A percentile compares a stretch with the other conserved stretches of the same genome.
Conservation (phyloP, 75 land plant species). For the Selaginella tamariscina region DNA sequence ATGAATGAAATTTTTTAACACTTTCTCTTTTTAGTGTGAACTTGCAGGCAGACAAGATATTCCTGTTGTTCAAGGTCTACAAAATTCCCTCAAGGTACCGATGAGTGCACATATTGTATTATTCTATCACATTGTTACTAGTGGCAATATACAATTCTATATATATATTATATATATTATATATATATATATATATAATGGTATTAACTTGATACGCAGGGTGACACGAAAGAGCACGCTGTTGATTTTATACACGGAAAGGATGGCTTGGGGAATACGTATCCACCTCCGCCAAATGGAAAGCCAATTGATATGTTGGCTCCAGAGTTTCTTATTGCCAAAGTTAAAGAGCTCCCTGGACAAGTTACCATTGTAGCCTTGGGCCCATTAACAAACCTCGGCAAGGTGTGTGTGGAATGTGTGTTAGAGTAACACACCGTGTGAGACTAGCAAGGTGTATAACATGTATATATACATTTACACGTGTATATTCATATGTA, state of each 20-base stretch:
- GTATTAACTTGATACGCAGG: no score
- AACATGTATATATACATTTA: no score
- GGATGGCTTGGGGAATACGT: constrained; percentile 88
- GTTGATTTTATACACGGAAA: constrained; percentile 91
- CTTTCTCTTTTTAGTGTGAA: constrained; percentile 45
- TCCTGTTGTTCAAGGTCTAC: constrained; percentile 83
- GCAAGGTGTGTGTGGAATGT: constrained; percentile 85
- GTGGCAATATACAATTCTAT: no score
- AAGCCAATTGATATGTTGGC: constrained; percentile 56
- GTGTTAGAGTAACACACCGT: no score
- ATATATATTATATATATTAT: no score
- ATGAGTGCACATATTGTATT: no score
- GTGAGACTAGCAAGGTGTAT: no score
- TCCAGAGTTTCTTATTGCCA: constrained; percentile 57
- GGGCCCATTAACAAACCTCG: constrained; percentile 91
- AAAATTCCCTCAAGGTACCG: constrained; percentile 68
- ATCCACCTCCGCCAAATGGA: constrained; percentile 54
- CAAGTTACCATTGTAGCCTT: constrained; percentile 78
- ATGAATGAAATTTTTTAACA: no score
- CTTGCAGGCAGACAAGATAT: constrained; percentile 77
- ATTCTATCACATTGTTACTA: no score
- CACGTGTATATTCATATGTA: not conserved
- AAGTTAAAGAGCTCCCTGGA: constrained; percentile 53
- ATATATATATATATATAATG: no score
- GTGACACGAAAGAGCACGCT: constrained; percentile 43